phyloP scores from a whole-genome alignment of 192 early-diverging fungal genomes.

The Entomortierella chlamydospora region DNA sequence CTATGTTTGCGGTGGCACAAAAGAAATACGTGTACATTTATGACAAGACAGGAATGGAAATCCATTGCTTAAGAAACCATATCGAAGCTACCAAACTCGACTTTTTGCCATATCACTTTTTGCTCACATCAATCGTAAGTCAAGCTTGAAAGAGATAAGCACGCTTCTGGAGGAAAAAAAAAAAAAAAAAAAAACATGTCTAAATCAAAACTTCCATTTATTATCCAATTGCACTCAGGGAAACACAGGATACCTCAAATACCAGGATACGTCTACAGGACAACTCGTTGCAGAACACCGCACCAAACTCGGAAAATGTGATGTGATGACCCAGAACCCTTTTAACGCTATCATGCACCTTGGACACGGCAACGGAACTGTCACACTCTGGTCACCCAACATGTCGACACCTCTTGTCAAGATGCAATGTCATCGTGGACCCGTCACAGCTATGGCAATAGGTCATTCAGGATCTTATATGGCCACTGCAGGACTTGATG shows the following conservation, averaged over 20 bases:
- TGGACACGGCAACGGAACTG: conserved; percentile 91
- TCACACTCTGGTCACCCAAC: conserved; percentile 92
- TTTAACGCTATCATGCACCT: conserved; percentile 91
- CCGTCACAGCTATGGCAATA: conserved; percentile 86
- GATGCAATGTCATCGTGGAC: conserved; percentile 92
- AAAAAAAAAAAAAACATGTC: not conserved
- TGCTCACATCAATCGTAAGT: conserved; percentile 81
- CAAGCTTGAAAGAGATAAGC: not conserved
- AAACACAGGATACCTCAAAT: conserved; percentile 84
- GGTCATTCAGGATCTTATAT: conserved; percentile 84
- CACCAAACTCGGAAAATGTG: conserved; percentile 81
- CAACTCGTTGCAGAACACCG: conserved; percentile 80
- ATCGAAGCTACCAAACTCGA: conserved; percentile 85
- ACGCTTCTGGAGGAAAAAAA: too few species aligned
- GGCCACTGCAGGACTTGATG: conserved; percentile 93
- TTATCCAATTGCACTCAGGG: too few species aligned
- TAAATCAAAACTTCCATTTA: too few species aligned
- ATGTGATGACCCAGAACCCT: conserved; percentile 91
- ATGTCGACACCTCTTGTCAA: conserved; percentile 89
- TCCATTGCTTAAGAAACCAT: conserved; percentile 89
- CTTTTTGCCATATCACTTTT: conserved; percentile 93
- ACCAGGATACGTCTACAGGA: conserved; percentile 96
- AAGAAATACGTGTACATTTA: conserved; percentile 96
- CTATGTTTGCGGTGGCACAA: conserved; percentile 94
- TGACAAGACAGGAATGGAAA: conserved; percentile 88